phyloP scores from a whole-genome alignment of 345 rosid species.

The Cardiospermum halicacabum region DNA sequence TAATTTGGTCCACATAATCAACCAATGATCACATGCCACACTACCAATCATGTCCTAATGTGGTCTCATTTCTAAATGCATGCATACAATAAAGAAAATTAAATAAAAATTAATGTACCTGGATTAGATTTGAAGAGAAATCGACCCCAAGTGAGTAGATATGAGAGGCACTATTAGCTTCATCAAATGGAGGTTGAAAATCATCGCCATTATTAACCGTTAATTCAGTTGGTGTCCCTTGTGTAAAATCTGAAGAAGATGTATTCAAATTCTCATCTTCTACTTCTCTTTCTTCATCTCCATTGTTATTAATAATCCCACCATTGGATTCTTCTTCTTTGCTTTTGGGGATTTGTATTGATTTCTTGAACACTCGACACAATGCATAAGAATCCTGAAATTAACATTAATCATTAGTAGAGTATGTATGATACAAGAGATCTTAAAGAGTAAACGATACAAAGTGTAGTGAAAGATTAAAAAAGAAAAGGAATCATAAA shows the following conservation, averaged over 20 bases:
- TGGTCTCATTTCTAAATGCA: neutral
- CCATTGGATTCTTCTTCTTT: conserved; percentile 15
- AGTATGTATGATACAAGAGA: conserved; percentile 16
- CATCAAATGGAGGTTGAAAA: conserved; percentile 29
- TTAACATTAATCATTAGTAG: neutral
- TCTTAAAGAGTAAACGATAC: conserved; percentile 11
- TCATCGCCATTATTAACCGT: conserved; percentile 4
- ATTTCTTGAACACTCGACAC: conserved; percentile 72
- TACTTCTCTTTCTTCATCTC: conserved; percentile 21
- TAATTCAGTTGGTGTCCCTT: conserved; percentile 36
- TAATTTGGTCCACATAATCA: conserved; percentile 20
- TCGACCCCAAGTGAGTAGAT: conserved; percentile 28
- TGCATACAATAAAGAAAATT: neutral
- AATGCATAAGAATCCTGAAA: conserved; percentile 77
- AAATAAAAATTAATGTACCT: conserved; percentile 36
- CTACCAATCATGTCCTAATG: neutral
- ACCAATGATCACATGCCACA: neutral
- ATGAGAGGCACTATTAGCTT: conserved; percentile 47
- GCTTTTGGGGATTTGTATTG: conserved; percentile 41
- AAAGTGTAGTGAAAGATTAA: conserved; percentile 10
- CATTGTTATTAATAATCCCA: neutral
- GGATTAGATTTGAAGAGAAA: conserved; percentile 43
- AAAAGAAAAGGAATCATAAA: conserved; percentile 10
- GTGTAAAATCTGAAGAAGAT: conserved; percentile 54
- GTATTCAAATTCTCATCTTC: conserved; percentile 37